These are phyloP conservation scores for Aspergillus fructus DNA, from an alignment of 2,329 filamentous ascomycete genomes.

Conservation along the genomic window DNA sequence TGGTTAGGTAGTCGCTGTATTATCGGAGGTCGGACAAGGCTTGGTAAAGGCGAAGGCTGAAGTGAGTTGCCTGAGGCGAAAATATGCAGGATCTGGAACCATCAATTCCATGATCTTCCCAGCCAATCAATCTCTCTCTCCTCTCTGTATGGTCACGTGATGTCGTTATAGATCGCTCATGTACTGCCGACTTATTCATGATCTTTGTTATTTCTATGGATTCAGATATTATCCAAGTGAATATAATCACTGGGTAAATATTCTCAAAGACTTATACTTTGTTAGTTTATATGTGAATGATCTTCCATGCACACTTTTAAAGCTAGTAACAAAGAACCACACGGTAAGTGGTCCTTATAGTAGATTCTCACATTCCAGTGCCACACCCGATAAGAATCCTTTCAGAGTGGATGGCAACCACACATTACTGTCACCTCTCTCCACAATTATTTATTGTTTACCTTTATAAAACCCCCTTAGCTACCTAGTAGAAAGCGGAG, in stretches of 20 bases:
- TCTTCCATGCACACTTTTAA: neutral
- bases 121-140: neutral
- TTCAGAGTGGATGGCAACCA: slow-evolving; percentile 5
- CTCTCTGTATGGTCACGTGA: slow-evolving; percentile 1
- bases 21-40: neutral
- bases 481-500: neutral
- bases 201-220: no score
- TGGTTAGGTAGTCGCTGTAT: neutral
- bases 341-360: neutral
- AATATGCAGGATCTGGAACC: neutral
- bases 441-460: slow-evolving; percentile 3
- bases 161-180: neutral
- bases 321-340: neutral
- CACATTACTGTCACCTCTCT: neutral
- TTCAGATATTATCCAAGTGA: no score
- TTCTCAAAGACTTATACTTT: no score
- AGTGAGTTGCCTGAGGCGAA: neutral
- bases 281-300: neutral
- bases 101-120: neutral
- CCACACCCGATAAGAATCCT: neutral
- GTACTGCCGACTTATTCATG: neutral
- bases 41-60: neutral
- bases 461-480: neutral
- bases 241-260: no score
- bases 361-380: slow-evolving; percentile 1